Evolutionary conservation across 148 eudicot species (phyloP), one percentile per base, ranked within the genome.

Genomic region (Rhododendron henanense): DNA sequence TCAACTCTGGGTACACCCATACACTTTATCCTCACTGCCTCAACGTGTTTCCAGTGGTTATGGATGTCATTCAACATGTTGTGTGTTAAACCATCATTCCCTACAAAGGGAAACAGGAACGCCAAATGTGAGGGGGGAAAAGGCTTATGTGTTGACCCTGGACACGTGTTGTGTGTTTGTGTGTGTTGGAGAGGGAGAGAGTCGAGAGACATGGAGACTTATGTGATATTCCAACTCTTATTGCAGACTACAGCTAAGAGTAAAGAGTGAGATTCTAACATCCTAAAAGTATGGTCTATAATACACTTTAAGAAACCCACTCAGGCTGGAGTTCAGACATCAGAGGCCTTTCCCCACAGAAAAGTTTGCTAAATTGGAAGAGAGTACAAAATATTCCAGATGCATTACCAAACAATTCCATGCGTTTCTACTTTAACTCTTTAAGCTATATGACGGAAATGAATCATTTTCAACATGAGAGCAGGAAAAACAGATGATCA

Each of bases 1-100:
- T 95, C 96, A 76, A 96, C 92, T 69, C 98, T 95, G 57, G 98
- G 98, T 57, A 97, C 99, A 53, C 98, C 99, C 99, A 97, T 92
- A 86, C 99, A 97, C 90, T 92, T 97, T 21, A 97, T 91, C 92
- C 99, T 93, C 84, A 95, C 90, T 61, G 93, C 98, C 89, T 97
- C 98, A 18, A 90, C 90, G 78, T 92, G 92, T 91, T 95, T 95
- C 99, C 99, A 96, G 85, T 93, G 89, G 90, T 94, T 92, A 87
- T 96, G 99, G 48, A 96, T 90, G 87, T 93, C 96, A 89, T 92
- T 92, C 91, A 96, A 85, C 98, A 95, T 96, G 90, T 96, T 96
- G 88, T 96, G 98, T 31, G 98, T 93, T 89, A 96, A 90, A 53
- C 99, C 99, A 88, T 95, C 96, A 88, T 98, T 92, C 59, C 99